Percentiles rank a stretch among this genome's conserved stretches.
Evolutionary conservation across 257 asterid genomes (phyloP).

Genomic region (Schizonepeta tenuifolia): DNA sequence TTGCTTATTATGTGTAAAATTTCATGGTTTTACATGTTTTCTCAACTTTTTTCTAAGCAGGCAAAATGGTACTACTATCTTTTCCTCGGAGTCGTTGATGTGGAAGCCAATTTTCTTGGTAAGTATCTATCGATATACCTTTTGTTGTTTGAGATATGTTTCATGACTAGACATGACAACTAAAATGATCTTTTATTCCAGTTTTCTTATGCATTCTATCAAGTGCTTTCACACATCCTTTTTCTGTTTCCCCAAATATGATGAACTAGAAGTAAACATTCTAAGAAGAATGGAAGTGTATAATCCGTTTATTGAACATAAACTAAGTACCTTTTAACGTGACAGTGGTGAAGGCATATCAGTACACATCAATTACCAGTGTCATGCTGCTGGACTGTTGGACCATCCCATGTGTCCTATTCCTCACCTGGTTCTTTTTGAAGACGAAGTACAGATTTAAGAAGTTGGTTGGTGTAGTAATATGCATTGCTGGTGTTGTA

Average conservation of each 20-base stretch:
- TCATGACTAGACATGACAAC: not conserved
- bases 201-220: not conserved
- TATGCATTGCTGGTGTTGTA: conserved; percentile 83
- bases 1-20: not conserved
- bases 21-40: conserved; percentile 22
- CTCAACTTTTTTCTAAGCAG: conserved; percentile 47
- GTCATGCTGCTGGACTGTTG: conserved; percentile 97
- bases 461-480: conserved; percentile 70
- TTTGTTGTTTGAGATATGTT: not conserved
- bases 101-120: conserved; percentile 97
- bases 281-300: not conserved
- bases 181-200: not conserved
- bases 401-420: conserved; percentile 91
- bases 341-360: conserved; percentile 95
- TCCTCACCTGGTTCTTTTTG: conserved; percentile 88
- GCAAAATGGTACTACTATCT: conserved; percentile 89
- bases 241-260: conserved; percentile 1
- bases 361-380: conserved; percentile 90
- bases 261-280: not conserved
- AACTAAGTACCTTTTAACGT: conserved; percentile 23
- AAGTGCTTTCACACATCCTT: not conserved
- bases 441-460: conserved; percentile 74
- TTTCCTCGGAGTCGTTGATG: conserved; percentile 83
- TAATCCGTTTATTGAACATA: conserved; percentile 6
- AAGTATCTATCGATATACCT: conserved; percentile 32